phyloP scores from a whole-genome alignment of 2,329 filamentous ascomycete species.

The Calonectria crousiana region DNA sequence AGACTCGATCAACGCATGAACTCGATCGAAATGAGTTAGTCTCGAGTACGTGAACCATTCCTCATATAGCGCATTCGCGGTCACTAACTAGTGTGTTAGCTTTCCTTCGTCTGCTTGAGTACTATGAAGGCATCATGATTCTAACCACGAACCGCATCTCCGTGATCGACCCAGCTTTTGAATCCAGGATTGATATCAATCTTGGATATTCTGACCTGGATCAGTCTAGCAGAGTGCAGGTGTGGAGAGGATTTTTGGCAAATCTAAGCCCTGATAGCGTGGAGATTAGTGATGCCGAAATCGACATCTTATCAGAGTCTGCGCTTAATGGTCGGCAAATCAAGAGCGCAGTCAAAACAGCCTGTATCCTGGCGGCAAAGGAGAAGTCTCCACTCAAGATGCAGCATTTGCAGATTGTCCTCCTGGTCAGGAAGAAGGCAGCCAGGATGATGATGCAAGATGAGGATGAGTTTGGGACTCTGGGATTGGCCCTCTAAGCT shows the following conservation, averaged over 20 bases:
- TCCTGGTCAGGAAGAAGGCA: not conserved
- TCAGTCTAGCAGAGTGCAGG: conserved; percentile 22
- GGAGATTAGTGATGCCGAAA: not conserved
- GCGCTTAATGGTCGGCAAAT: conserved; percentile 36
- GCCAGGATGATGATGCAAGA: not conserved
- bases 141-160: conserved; percentile 48
- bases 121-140: not conserved
- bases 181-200: conserved; percentile 57
- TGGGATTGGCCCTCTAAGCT: not conserved
- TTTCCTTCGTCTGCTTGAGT: not conserved
- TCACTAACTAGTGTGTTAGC: not conserved
- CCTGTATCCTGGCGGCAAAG: conserved; percentile 22
- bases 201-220: conserved; percentile 49
- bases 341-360: conserved; percentile 31
- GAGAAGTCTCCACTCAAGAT: not conserved
- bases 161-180: conserved; percentile 57
- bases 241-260: conserved; percentile 39
- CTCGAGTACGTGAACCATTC: not conserved
- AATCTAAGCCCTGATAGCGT: not conserved
- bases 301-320: not conserved
- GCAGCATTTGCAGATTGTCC: not conserved
- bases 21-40: not conserved
- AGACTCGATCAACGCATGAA: not conserved
- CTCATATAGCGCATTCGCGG: not conserved
- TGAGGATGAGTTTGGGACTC: not conserved